phyloP scores from a whole-genome alignment of 768 basidiomycete species.

The Naganishia randhawae region DNA sequence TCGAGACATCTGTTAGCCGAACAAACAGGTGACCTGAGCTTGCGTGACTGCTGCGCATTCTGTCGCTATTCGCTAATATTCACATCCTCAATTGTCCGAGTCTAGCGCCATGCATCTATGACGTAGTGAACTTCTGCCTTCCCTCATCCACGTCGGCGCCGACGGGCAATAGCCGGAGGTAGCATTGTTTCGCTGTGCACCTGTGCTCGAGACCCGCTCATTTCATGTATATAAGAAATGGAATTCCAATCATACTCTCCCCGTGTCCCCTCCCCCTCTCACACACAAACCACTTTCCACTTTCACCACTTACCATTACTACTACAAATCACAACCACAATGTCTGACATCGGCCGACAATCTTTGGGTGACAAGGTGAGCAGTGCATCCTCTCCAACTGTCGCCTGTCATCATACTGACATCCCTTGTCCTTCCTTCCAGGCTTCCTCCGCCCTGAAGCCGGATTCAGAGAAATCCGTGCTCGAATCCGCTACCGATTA shows the following conservation, averaged over 20 bases:
- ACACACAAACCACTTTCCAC: slow-evolving; percentile 8
- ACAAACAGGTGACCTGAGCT: not conserved
- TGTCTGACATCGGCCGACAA: slow-evolving; percentile 31
- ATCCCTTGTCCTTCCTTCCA: not conserved
- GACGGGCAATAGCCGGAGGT: slow-evolving; percentile 17
- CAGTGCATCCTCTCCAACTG: not conserved
- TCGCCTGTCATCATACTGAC: not conserved
- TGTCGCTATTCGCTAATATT: not conserved
- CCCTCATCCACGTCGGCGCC: not conserved
- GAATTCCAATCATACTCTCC: not conserved
- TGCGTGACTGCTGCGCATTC: not conserved
- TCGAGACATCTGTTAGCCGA: too few species aligned
- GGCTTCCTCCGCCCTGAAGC: slow-evolving; percentile 24
- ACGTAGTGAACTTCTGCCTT: slow-evolving; percentile 3
- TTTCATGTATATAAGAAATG: not conserved
- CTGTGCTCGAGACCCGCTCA: not conserved
- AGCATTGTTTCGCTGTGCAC: too few species aligned
- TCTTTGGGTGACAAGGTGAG: slow-evolving; percentile 21
- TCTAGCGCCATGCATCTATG: slow-evolving; percentile 3
- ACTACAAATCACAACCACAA: slow-evolving; percentile 24
- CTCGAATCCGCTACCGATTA: slow-evolving; percentile 30
- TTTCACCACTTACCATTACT: not conserved
- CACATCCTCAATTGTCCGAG: not conserved
- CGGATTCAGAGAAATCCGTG: slow-evolving; percentile 25
- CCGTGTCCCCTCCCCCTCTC: not conserved